Percentiles rank a stretch among this genome's conserved stretches.
Conservation (phyloP, 108 stramenopile genomes). For the Pseudonitzschia pungens region DNA sequence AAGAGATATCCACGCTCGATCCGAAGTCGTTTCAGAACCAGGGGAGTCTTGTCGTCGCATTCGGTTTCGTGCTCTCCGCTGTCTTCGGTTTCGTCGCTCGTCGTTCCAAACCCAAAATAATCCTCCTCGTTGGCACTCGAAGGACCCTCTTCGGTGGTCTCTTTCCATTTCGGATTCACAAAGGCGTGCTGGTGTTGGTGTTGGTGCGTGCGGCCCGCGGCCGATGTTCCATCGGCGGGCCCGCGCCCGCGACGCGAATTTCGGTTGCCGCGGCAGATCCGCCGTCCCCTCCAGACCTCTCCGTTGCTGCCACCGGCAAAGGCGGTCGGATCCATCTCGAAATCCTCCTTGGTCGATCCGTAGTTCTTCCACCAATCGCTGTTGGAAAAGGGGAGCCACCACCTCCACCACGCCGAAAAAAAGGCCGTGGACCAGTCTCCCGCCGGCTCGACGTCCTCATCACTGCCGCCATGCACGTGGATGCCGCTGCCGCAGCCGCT, state of each 20-base stretch:
- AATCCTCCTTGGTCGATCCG: constrained; percentile 36
- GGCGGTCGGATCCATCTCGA: constrained; percentile 47
- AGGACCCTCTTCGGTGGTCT: no score
- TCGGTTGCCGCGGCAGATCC: constrained; percentile 40
- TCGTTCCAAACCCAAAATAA: not conserved
- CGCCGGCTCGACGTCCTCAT: not conserved
- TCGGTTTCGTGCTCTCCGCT: constrained; percentile 5
- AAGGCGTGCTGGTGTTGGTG: not conserved
- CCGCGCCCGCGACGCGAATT: no score
- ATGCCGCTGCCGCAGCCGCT: no score
- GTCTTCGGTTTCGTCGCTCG: not conserved
- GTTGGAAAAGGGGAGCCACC: constrained; percentile 41
- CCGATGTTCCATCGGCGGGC: no score
- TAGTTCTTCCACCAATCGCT: constrained; percentile 22
- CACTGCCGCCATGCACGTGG: not conserved
- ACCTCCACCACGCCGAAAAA: constrained; percentile 40
- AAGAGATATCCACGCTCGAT: constrained; percentile 64
- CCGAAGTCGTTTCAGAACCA: constrained; percentile 69
- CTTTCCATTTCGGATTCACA: not conserved
- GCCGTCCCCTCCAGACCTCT: constrained; percentile 72
- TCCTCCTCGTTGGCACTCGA: no score
- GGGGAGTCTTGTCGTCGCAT: constrained; percentile 59
- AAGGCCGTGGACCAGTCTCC: not conserved
- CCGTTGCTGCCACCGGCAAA: constrained; percentile 86
- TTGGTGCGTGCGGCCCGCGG: no score